Conservation (phyloP, 257 asterid species). For the Leonotis leonurus region DNA sequence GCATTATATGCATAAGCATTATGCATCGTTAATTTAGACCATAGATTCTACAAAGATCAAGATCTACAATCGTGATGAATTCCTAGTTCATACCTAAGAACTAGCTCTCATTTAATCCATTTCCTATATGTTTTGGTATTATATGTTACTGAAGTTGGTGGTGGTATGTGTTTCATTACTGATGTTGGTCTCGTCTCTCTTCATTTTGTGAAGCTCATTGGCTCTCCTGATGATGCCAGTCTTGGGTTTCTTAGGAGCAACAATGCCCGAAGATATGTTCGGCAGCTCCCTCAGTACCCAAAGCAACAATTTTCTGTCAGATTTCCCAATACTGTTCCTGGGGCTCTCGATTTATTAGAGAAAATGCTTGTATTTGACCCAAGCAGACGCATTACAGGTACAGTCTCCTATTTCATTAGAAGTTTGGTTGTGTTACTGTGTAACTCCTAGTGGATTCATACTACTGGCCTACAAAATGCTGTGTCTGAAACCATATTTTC, state of each 20-base stretch:
- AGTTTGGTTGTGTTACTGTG: too few species aligned
- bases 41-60: too few species aligned
- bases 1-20: too few species aligned
- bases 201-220: slow-evolving; percentile 34
- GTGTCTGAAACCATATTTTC: too few species aligned
- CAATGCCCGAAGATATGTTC: slow-evolving; percentile 44
- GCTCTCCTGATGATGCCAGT: slow-evolving; percentile 56
- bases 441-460: too few species aligned
- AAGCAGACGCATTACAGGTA: slow-evolving; percentile 50
- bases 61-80: too few species aligned
- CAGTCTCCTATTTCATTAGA: neutral
- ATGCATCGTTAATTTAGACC: too few species aligned
- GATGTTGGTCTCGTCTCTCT: neutral
- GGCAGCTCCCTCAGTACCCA: slow-evolving; percentile 54
- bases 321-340: slow-evolving; percentile 41
- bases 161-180: slow-evolving; percentile 2
- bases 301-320: slow-evolving; percentile 46
- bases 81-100: too few species aligned
- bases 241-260: slow-evolving; percentile 55
- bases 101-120: too few species aligned
- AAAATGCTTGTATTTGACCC: slow-evolving; percentile 57
- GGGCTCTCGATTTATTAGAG: slow-evolving; percentile 49
- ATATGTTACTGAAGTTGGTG: neutral
- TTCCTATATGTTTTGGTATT: too few species aligned
- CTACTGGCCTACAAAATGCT: too few species aligned